Base-by-base conservation (phyloP, 2,329 filamentous ascomycete species). In the Exophiala viscosa region DNA sequence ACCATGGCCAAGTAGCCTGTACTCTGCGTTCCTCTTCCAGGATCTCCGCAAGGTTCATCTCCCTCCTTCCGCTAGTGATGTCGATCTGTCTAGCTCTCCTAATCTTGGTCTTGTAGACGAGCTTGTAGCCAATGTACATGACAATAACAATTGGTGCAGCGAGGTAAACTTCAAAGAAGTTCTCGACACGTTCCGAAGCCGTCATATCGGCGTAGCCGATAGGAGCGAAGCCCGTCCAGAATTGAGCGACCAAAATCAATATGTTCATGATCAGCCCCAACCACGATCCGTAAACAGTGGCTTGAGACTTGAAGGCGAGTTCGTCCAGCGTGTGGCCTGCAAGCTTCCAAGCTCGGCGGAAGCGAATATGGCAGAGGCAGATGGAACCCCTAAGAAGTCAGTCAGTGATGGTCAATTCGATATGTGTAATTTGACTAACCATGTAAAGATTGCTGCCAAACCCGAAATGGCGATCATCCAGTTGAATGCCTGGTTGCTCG, bases 381-480 rank as follows among this genome's bases (percentile, higher is more conserved):
- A 87, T 84, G 32, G 79, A 82, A 15, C 76, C 82, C 83, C 83
- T 53, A n/a, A 28, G 17, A 32, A 31, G 14, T 42, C 44, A 13
- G 47, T 46, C 15, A 34, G n/a, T 23, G 42, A 11, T 7, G 5
- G 20, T 28, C 31, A 34, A 10, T 11, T 20, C 5, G 15, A 17
- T 32, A 18, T 15, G 17, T 47, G 23, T 28, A 61, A 86, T 83
- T 33, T 78, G 81, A 17, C 77, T 82, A 50, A 57, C 87, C 87
- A 91, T 20, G 86, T 86, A 70, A 90, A 88, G 67, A 91, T 82
- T 55, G 82, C 85, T 2, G 83, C 82, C 8, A 90, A 80, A 46
- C 86, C 87, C 0, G 85, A 88, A 15, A 91, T 78, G 0, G 87
- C 80, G 34, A 89, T 77, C 69, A 96, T 82, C 90, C 91, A 96